These are phyloP conservation scores for Nemania sp. DNA, from an alignment of 2,329 filamentous ascomycete species.

Conservation along the genomic window DNA sequence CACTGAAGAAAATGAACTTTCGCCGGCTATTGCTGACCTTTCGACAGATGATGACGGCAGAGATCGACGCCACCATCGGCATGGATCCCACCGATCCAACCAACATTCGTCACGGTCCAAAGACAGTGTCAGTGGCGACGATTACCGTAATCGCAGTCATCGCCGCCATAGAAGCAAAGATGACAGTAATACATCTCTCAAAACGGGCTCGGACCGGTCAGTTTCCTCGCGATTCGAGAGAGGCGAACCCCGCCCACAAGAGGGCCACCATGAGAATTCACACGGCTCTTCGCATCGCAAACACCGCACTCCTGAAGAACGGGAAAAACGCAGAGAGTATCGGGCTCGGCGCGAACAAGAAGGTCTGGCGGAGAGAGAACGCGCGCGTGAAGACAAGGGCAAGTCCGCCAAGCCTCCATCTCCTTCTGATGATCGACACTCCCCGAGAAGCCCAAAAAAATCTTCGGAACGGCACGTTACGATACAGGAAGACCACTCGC, in stretches of 20 bases:
- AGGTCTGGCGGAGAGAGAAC: conserved; percentile 13
- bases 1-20: conserved; percentile 44
- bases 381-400: conserved; percentile 42
- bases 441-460: conserved; percentile 46
- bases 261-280: background rate
- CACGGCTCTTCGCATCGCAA: conserved; percentile 38
- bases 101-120: conserved; percentile 31
- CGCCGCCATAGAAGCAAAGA: conserved; percentile 33
- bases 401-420: conserved; percentile 37
- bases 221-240: conserved; percentile 47
- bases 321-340: conserved; percentile 55
- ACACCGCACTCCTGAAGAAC: conserved; percentile 51
- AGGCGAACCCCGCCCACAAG: conserved; percentile 25
- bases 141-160: conserved; percentile 44
- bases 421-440: conserved; percentile 32
- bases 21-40: conserved; percentile 58
- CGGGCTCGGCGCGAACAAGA: conserved; percentile 37
- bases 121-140: conserved; percentile 29
- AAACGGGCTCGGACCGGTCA: conserved; percentile 37
- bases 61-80: conserved; percentile 37
- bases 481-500: conserved; percentile 34
- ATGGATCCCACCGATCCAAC: conserved; percentile 15
- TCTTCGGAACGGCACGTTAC: conserved; percentile 39
- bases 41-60: conserved; percentile 55
- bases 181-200: conserved; percentile 31